phyloP scores from a whole-genome alignment of 495 filamentous ascomycete species.

The Hypomontagnella monticulosa region DNA sequence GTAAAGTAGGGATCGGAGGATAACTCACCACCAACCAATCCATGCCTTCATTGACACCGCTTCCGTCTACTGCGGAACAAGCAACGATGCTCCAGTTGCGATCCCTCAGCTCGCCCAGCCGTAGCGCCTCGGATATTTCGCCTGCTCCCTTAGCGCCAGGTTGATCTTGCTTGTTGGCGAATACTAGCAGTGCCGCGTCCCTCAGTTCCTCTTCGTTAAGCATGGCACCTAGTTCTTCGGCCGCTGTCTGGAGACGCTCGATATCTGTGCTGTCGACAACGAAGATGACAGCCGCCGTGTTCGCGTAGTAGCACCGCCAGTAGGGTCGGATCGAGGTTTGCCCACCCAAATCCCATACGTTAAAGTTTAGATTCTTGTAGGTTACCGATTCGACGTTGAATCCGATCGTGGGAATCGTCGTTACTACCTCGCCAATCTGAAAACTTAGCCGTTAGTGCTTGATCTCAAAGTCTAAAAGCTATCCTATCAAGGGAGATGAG shows the following conservation, averaged over 20 bases:
- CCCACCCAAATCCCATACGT: conserved; percentile 98
- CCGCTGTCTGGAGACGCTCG: conserved; percentile 87
- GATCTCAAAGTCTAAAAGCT: background rate
- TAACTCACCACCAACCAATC: conserved; percentile 96
- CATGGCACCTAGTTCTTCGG: conserved; percentile 94
- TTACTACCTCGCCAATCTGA: conserved; percentile 97
- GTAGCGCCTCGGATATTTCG: conserved; percentile 93
- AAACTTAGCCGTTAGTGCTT: conserved; percentile 22
- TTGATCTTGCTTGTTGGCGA: conserved; percentile 99
- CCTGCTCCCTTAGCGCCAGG: conserved; percentile 96
- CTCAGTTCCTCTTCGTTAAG: conserved; percentile 94
- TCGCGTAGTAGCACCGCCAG: conserved; percentile 99
- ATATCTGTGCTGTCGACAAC: conserved; percentile 98
- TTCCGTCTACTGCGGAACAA: conserved; percentile 94
- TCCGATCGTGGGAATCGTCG: conserved; percentile 97
- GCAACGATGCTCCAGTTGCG: conserved; percentile 99
- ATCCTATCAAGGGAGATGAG: background rate
- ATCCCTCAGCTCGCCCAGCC: conserved; percentile 88
- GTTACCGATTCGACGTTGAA: conserved; percentile 99
- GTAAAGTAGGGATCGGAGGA: background rate
- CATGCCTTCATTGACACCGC: conserved; percentile 95
- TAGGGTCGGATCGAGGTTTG: conserved; percentile 98
- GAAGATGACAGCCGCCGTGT: conserved; percentile 98
- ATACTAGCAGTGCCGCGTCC: conserved; percentile 91
- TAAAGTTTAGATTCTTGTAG: conserved; percentile 97